Conservation (phyloP, 805 yeast genomes). For the Ogataea ramenticola region DNA sequence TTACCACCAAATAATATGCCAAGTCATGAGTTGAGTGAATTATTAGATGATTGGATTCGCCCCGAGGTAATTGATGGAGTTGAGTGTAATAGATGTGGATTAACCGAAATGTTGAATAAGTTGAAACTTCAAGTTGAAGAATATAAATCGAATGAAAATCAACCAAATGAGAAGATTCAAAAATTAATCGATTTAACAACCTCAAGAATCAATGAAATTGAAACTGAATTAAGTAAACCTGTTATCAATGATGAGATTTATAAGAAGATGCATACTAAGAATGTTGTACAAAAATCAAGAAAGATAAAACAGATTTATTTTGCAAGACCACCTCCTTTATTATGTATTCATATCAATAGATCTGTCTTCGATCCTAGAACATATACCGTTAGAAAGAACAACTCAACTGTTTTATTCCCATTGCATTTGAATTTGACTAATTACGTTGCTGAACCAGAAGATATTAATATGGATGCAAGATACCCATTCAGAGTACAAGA, state of each 20-base stretch:
- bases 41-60: constrained; percentile 59
- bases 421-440: constrained; percentile 56
- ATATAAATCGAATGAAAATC: constrained; percentile 6
- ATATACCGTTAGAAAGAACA: constrained; percentile 76
- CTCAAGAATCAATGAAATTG: constrained; percentile 40
- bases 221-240: constrained; percentile 50
- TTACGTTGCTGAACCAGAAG: constrained; percentile 62
- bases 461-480: constrained; percentile 76
- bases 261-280: constrained; percentile 63
- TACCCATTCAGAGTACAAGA: constrained; percentile 62
- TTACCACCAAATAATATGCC: constrained; percentile 45
- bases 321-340: constrained; percentile 74
- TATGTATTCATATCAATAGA: constrained; percentile 84
- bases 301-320: constrained; percentile 81
- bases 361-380: constrained; percentile 88
- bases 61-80: constrained; percentile 91
- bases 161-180: constrained; percentile 7
- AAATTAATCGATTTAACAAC: constrained; percentile 28
- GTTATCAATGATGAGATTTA: constrained; percentile 77
- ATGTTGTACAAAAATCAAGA: constrained; percentile 64
- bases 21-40: constrained; percentile 38
- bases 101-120: constrained; percentile 51
- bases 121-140: constrained; percentile 31
- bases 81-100: constrained; percentile 89
- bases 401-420: constrained; percentile 77